Percentiles rank a stretch among this genome's conserved stretches.
Evolutionary conservation across 2,329 filamentous ascomycete species (phyloP).

Genomic region (Hymenoscyphus occultus): DNA sequence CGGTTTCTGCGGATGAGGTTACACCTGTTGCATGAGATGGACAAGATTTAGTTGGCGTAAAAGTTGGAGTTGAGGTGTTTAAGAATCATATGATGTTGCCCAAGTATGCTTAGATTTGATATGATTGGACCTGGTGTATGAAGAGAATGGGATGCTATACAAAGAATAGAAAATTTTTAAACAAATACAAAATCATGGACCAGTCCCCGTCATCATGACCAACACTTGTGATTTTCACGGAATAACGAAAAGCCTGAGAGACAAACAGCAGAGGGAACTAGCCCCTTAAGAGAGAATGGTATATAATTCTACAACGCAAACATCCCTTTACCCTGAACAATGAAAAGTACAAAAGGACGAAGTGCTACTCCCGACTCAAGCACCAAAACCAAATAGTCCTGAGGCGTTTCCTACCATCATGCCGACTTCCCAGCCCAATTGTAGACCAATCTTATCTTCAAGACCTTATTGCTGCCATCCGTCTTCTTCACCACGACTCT

Average conservation of each 20-base stretch:
- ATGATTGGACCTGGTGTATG: too few relatives aligned
- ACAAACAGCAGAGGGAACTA: not conserved
- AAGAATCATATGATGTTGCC: not conserved
- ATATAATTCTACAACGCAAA: not conserved
- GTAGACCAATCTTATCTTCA: slow-evolving; percentile 43
- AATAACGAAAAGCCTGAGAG: not conserved
- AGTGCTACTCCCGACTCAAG: not conserved
- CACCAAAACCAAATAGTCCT: not conserved
- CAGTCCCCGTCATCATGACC: not conserved
- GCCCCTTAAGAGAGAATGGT: not conserved
- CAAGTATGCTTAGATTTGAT: too few relatives aligned
- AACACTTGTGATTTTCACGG: not conserved
- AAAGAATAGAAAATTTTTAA: too few relatives aligned
- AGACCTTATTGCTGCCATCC: slow-evolving; percentile 27
- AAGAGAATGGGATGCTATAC: too few relatives aligned
- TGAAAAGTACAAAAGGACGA: not conserved
- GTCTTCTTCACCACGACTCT: slow-evolving; percentile 41
- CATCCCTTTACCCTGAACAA: not conserved
- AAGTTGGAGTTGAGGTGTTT: not conserved
- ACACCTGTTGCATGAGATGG: not conserved
- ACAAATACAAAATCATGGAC: not conserved
- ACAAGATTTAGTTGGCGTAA: not conserved
- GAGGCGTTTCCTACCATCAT: not conserved
- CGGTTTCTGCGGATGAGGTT: not conserved
- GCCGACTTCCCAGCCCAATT: slow-evolving; percentile 36